A percentile compares a stretch with the other conserved stretches of the same genome.
phyloP scores from a whole-genome alignment of 257 asterid species.

The Solanum sitiens region DNA sequence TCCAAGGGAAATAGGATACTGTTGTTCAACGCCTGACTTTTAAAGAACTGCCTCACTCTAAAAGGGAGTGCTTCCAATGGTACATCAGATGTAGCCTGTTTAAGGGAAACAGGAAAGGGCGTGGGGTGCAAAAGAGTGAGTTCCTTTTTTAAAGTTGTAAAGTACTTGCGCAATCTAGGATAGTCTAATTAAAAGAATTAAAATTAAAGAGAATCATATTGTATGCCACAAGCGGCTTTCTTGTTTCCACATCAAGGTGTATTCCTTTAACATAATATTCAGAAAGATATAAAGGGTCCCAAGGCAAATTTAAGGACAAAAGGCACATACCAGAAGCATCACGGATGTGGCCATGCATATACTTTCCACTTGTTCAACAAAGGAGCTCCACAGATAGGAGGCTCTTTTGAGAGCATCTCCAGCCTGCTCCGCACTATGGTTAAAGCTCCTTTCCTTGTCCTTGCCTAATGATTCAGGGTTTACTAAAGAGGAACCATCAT shows the following conservation, averaged over 20 bases:
- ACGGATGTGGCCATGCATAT: constrained; percentile 53
- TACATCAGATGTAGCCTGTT: constrained; percentile 86
- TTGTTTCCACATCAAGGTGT: neutral
- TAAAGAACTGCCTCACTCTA: constrained; percentile 64
- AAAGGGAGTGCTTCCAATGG: constrained; percentile 52
- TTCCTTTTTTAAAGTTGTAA: neutral
- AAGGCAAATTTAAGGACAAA: constrained; percentile 2
- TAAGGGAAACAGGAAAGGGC: neutral
- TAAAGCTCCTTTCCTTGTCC: neutral
- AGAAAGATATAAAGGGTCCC: neutral
- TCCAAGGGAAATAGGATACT: constrained; percentile 27
- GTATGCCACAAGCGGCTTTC: neutral
- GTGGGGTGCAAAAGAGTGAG: neutral
- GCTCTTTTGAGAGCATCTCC: constrained; percentile 17
- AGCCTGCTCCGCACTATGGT: neutral
- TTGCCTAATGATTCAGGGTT: constrained; percentile 13
- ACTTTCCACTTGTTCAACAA: constrained; percentile 79
- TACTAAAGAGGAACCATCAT: constrained; percentile 16
- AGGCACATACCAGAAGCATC: constrained; percentile 73
- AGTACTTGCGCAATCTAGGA: neutral
- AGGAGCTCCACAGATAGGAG: constrained; percentile 80
- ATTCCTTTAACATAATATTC: neutral
- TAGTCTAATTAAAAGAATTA: neutral
- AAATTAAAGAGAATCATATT: neutral
- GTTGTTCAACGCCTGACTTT: constrained; percentile 27